A percentile compares a stretch with the other conserved stretches of the same genome.
phyloP scores from a whole-genome alignment of 2,329 filamentous ascomycete species.

The Zasmidium cellare region DNA sequence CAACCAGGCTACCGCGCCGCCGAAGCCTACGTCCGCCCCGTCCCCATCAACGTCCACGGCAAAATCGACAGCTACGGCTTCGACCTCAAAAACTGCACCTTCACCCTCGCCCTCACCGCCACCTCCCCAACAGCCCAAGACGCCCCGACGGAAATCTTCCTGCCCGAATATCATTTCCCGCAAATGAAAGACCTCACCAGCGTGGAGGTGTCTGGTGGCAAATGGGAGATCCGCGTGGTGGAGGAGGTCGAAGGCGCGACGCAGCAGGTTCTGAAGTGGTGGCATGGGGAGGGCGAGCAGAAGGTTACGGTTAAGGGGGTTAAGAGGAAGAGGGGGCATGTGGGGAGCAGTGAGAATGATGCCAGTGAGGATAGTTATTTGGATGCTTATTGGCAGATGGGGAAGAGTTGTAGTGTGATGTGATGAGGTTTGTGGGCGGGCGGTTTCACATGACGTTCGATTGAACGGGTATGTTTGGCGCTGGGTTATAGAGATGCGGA shows the following conservation, averaged over 20 bases:
- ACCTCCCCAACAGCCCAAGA: slow-evolving; percentile 61
- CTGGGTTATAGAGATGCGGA: not conserved
- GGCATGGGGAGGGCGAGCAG: slow-evolving; percentile 86
- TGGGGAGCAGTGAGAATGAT: slow-evolving; percentile 38
- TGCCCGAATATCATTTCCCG: slow-evolving; percentile 93
- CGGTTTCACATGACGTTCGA: too few species aligned
- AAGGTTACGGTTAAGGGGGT: slow-evolving; percentile 73
- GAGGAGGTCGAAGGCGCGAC: slow-evolving; percentile 62
- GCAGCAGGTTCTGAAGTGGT: slow-evolving; percentile 83
- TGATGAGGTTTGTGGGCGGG: slow-evolving; percentile 20
- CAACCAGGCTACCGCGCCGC: slow-evolving; percentile 74
- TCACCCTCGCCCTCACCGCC: slow-evolving; percentile 69
- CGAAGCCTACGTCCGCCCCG: slow-evolving; percentile 88
- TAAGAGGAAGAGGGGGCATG: slow-evolving; percentile 55
- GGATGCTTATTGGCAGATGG: slow-evolving; percentile 56
- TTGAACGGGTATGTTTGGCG: too few species aligned
- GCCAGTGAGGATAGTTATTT: slow-evolving; percentile 74
- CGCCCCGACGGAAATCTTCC: slow-evolving; percentile 75
- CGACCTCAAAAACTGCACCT: slow-evolving; percentile 75
- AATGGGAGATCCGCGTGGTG: slow-evolving; percentile 80
- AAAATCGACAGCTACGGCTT: slow-evolving; percentile 72
- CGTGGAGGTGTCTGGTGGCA: slow-evolving; percentile 78
- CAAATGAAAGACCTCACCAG: slow-evolving; percentile 59
- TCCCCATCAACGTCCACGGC: slow-evolving; percentile 74
- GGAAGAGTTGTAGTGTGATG: slow-evolving; percentile 46